phyloP scores from a whole-genome alignment of 2,329 filamentous ascomycete genomes.

The Cladosporium sp. region DNA sequence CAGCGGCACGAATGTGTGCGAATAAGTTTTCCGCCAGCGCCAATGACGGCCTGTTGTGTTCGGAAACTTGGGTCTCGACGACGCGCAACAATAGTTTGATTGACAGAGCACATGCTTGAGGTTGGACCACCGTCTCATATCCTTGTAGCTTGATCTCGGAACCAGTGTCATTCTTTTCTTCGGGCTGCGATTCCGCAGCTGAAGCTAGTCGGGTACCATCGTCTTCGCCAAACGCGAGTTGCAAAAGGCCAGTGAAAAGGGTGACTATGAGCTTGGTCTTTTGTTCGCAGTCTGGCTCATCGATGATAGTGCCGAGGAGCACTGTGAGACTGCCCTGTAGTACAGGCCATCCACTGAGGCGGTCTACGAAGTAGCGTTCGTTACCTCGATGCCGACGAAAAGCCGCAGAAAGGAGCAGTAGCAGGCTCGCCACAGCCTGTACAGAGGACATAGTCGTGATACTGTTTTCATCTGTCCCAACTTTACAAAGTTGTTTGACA shows the following conservation, averaged over 20 bases:
- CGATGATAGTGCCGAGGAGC: neutral
- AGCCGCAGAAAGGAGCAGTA: conserved; percentile 63
- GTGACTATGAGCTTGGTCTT: neutral
- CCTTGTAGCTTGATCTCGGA: neutral
- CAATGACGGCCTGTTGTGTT: neutral
- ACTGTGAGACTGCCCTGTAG: neutral
- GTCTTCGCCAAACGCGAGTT: conserved; percentile 5
- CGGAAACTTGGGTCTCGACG: neutral
- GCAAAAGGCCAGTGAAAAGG: neutral
- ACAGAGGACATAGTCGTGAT: neutral
- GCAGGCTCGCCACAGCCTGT: conserved; percentile 14
- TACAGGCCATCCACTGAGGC: conserved; percentile 65
- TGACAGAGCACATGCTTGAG: conserved; percentile 8
- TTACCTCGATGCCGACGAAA: conserved; percentile 81
- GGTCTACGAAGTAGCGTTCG: conserved; percentile 75
- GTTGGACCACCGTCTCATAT: conserved; percentile 5
- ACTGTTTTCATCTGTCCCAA: neutral
- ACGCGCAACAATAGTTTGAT: conserved; percentile 11
- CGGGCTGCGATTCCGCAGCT: neutral
- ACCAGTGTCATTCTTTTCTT: neutral
- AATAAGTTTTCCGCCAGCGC: neutral
- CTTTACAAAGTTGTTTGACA: conserved; percentile 12
- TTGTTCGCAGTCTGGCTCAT: neutral
- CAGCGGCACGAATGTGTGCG: neutral
- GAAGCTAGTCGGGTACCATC: neutral